Evolutionary conservation across 768 basidiomycete species (phyloP), one percentile per base, ranked within the genome.

Genomic region (Termitomyces sp.): DNA sequence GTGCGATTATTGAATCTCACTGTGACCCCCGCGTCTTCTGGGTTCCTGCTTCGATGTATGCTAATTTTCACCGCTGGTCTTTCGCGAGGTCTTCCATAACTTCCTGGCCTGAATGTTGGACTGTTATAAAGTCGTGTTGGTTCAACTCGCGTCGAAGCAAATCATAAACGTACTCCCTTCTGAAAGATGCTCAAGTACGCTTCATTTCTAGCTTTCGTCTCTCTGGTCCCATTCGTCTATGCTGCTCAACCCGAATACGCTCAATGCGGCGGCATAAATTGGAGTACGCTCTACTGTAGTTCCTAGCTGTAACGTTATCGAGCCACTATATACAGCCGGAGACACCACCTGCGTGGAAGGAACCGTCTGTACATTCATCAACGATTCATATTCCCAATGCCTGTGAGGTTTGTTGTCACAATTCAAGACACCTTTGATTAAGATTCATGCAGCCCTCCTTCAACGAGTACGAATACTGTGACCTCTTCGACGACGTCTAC

Each of bases 241-340:
- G 83, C 80, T 53, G 74, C 75, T 50, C 63, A 70, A 29, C 70
- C 77, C 16, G 52, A 76, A 39, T 84, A 68, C 47, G 79, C 74
- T 9, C 84, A 84, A 63, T 85, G 83, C 62, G 81, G 82, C 66
- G 82, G 81, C 41, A 72, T 71, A 52, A 70, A 68, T 55, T 81
- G 79, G 79, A 69, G 79, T 82, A 69, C 57, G 78, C 71, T 27
- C 18, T 39, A 13, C 36, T 49, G 27, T 34, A 26, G 10, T 5
- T n/a, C n/a, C 1, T 3, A 8, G 18, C n/a, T 37, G 22, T 5
- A 36, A 5, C 13, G 39, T 53, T 26, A 29, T 53, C 34, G 43
- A 27, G 4, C 12, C n/a, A 14, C 37, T 31, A 6, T 37, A 31
- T 34, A 12, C 43, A 78, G 76, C 64, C 59, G 75, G 76, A 26